Base-by-base conservation (phyloP, 495 filamentous ascomycete species). In the Penicillium pancosmium region DNA sequence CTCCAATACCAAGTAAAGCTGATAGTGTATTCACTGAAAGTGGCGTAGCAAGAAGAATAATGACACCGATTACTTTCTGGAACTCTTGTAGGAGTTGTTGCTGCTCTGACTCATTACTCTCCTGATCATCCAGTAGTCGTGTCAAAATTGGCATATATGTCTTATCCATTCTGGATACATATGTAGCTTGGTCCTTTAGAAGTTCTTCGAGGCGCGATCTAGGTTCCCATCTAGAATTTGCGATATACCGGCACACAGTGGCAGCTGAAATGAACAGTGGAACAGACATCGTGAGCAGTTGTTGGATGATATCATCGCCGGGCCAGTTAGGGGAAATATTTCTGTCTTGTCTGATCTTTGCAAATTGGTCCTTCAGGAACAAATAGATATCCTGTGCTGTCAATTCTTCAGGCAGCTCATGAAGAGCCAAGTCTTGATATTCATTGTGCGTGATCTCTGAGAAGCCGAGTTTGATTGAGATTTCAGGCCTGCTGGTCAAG, bases 401-500 rank as follows among this genome's bases (percentile, higher is more conserved):
- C 50, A 66, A 57, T 38, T 53, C 16, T 16, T 59, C 49, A 12
- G 60, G 52, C 8, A 71, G 50, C n/a, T 69, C 54, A 54, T 74
- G 62, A 13, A 77, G 72, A 31, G 51, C 54, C 13, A 75, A 18
- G 18, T 70, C 55, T 16, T 72, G 54, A 50, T 69, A 61, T 21
- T 21, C 19, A 44, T 63, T 48, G 15, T 64, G 49, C 5, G 47
- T 9, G 38, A 69, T 66, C 1, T 59, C 27, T 34, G 23, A 13
- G 50, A 79, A 76, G 0, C 70, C 72, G 16, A 66, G 68, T 0
- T 68, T 65, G 49, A 82, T 76, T 4, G 73, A 69, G 7, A 78
- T 56, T 57, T 83, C 77, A 27, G 80, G 80, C 52, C 81, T 64
- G 50, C 80, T 76, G 0, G 76, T 79, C 13, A 79, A 18, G n/a